Evolutionary conservation across 2,329 filamentous ascomycete genomes (phyloP).

Genomic region (Fusarium praegraminearum): DNA sequence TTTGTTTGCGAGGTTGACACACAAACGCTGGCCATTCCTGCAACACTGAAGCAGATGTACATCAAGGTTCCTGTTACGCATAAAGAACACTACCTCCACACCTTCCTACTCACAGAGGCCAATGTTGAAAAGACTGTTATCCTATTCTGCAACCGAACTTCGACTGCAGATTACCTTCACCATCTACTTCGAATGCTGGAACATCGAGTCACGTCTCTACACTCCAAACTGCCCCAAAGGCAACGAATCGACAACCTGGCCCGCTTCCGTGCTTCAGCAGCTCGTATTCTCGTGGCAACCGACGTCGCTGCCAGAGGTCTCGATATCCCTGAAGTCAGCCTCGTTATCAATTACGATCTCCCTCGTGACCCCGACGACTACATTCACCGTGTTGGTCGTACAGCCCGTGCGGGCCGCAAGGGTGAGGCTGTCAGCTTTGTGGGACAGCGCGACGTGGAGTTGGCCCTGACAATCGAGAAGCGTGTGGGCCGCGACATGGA

Average conservation of each 20-base stretch:
- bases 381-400: constrained; percentile 95
- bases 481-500: constrained; percentile 85
- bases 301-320: constrained; percentile 95
- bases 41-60: constrained; percentile 85
- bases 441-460: constrained; percentile 90
- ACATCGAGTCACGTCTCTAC: constrained; percentile 91
- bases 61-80: constrained; percentile 90
- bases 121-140: constrained; percentile 85
- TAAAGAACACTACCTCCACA: constrained; percentile 94
- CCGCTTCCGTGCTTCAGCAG: constrained; percentile 89
- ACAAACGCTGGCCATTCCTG: constrained; percentile 78
- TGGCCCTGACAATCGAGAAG: constrained; percentile 90
- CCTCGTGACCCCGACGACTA: constrained; percentile 98
- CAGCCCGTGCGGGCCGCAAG: constrained; percentile 86
- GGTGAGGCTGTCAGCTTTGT: constrained; percentile 90
- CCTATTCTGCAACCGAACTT: constrained; percentile 93
- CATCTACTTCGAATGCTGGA: constrained; percentile 86
- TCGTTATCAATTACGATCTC: constrained; percentile 96
- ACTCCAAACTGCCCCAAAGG: constrained; percentile 86
- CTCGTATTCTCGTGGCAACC: constrained; percentile 91
- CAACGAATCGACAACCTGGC: constrained; percentile 89
- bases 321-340: constrained; percentile 90
- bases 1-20: constrained; percentile 92
- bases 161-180: constrained; percentile 89
- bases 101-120: constrained; percentile 81